Base-by-base conservation (phyloP, 139 green algal genomes). In the Trebouxia sp. region DNA sequence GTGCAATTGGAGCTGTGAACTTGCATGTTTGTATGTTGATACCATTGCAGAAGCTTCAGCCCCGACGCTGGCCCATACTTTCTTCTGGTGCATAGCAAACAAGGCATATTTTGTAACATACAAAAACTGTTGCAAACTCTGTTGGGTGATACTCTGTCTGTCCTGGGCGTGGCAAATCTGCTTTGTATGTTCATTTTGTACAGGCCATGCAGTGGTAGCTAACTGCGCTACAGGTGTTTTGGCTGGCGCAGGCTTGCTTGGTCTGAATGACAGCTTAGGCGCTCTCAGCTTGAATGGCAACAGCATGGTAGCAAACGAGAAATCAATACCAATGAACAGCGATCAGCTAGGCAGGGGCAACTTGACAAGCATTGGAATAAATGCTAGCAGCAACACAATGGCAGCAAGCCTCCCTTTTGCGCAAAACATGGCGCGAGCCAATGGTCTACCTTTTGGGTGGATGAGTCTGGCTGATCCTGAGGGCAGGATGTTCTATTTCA, bases 401-500 rank as follows among this genome's bases (percentile, higher is more conserved):
- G 56, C n/a, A 15, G 15, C 62, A 28, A 72, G 62, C 26, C 15
- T 72, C 20, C 35, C 62, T 24, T 30, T 72, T 14, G 28, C n/a
- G n/a, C 62, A 42, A 28, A 35, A 32, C 17, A 24, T 70, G 62
- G 17, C 26, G 8, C 62, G 42, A 26, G 9, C 15, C 32, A 45
- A 70, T 70, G 67, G 69, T 11, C 39, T 81, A 53, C 53, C 76
- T 12, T 35, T 32, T 42, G 45, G 45, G 20, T 83, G 79, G 79
- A 69, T 69, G 45, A 72, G 47, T 28, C 28, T 78, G 28, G 42
- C 50, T 41, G 79, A 83, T 37, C 79, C 79, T 5, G 79, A 83
- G 45, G 79, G 79, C 45, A 48, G 79, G 10, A n/a, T 45, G 8
- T 83, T 83, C 45, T 83, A 72, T 65, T 70, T 58, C 35, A 70